Evolutionary conservation across 805 yeast genomes (phyloP), one percentile per base, ranked within the genome.

Genomic region (Candida boleticola): DNA sequence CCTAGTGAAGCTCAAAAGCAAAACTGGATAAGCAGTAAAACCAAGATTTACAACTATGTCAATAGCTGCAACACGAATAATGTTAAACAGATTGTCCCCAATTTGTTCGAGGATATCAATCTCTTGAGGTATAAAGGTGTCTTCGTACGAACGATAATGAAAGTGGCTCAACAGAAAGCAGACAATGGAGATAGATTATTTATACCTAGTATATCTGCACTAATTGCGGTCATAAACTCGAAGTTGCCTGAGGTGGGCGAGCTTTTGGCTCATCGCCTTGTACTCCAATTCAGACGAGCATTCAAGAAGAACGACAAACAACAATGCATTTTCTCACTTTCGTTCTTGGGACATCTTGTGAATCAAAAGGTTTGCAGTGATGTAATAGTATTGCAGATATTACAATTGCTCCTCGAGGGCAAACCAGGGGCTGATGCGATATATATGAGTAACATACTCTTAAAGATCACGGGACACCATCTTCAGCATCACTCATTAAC

Each of bases 191-290:
- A 23, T 23, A 23, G 27, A 23, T 7, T 7, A 23, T 23, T 23
- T 11, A 7, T 23, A 23, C 60, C 77, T 0, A 71, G 74, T 1
- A 82, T 76, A 50, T 79, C 89, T 0, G 64, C 85, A 0, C 52
- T 89, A 27, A 71, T 77, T 0, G 71, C 83, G 1, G 71, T 83
- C 0, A 39, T 89, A 9, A 84, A 85, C 58, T 74, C 85, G 4
- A 78, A 83, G 49, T 57, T 86, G 3, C 93, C 95, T 0, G 76
- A 76, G 27, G 62, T 87, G 14, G 96, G 95, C 2, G 74, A 74
- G 42, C 57, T 83, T 3, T 47, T 85, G 25, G 57, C 73, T 0
- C 54, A 71, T 6, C 67, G 93, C 45, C 59, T 83, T 21, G 64
- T 84, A 1, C 51, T 80, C 3, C 80, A 73, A 43, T 86, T 87